phyloP scores from a whole-genome alignment of 495 filamentous ascomycete genomes.

The Aspergillus hancockii region DNA sequence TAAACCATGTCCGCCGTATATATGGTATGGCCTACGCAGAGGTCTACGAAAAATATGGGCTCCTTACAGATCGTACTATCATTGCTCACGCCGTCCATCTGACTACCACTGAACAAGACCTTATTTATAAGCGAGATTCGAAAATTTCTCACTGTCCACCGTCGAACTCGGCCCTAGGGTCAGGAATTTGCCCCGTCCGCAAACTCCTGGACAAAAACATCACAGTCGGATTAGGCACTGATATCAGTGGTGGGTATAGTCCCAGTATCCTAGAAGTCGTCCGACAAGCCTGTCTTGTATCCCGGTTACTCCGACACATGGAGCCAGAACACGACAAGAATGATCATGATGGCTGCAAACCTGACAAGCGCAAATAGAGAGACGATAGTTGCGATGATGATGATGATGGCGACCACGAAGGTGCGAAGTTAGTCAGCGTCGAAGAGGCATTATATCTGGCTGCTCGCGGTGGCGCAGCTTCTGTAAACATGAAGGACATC shows the following conservation, averaged over 20 bases:
- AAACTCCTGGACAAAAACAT: constrained; percentile 72
- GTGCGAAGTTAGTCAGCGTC: constrained; percentile 58
- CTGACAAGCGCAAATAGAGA: too few relatives aligned
- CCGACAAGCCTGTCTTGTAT: constrained; percentile 74
- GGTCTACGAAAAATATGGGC: constrained; percentile 73
- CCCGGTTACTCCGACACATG: constrained; percentile 47
- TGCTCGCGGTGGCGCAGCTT: constrained; percentile 65
- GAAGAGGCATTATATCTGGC: constrained; percentile 87
- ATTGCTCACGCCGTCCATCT: constrained; percentile 88
- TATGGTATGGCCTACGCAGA: constrained; percentile 60
- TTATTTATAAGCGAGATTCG: constrained; percentile 59
- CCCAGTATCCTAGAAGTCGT: constrained; percentile 78
- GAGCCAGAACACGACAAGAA: constrained; percentile 9
- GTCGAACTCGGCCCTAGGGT: constrained; percentile 77
- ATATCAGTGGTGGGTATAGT: constrained; percentile 84
- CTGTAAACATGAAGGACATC: constrained; percentile 66
- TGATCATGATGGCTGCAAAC: too few relatives aligned
- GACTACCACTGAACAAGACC: constrained; percentile 55
- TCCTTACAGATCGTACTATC: constrained; percentile 73
- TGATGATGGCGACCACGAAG: constrained; percentile 12
- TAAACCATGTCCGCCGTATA: constrained; percentile 57
- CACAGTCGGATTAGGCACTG: constrained; percentile 81
- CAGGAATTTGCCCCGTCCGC: constrained; percentile 71
- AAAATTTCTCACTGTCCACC: constrained; percentile 86
- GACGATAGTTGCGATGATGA: too few relatives aligned